phyloP scores from a whole-genome alignment of 2,329 filamentous ascomycete genomes.

The Pseudogymnoascus sp. region DNA sequence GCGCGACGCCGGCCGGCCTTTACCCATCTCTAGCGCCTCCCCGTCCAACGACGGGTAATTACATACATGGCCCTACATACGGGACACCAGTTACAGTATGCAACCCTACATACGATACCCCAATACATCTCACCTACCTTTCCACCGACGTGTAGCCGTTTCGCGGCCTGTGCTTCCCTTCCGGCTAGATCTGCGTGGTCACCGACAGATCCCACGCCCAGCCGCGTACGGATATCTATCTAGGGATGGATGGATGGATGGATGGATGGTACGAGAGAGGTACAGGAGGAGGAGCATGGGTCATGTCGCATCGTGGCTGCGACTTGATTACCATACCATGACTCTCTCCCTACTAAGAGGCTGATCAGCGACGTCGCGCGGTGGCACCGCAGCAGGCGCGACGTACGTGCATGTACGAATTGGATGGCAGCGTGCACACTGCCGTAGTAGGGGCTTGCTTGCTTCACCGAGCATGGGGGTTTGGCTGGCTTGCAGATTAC shows the following conservation, averaged over 20 bases:
- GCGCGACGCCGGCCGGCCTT: background rate
- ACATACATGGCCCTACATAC: background rate
- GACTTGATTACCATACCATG: background rate
- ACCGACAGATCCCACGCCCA: background rate
- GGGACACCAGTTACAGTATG: too few species aligned
- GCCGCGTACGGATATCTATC: background rate
- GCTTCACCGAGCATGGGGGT: background rate
- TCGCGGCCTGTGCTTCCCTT: background rate
- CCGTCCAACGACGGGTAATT: background rate
- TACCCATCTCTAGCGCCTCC: background rate
- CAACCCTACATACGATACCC: too few species aligned
- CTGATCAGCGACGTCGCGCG: background rate
- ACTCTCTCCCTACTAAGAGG: background rate
- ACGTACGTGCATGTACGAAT: background rate
- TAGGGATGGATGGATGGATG: too few species aligned
- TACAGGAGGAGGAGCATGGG: background rate
- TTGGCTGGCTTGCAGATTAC: background rate
- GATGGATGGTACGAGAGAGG: background rate
- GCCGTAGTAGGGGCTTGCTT: background rate
- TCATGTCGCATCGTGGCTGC: background rate
- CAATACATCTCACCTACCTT: background rate
- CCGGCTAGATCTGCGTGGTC: constrained; percentile 2
- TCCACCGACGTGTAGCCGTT: background rate
- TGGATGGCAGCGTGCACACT: background rate
- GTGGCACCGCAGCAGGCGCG: background rate